A percentile compares a stretch with the other conserved stretches of the same genome.
Evolutionary conservation across 768 basidiomycete genomes (phyloP).

Genomic region (Galerina marginata): DNA sequence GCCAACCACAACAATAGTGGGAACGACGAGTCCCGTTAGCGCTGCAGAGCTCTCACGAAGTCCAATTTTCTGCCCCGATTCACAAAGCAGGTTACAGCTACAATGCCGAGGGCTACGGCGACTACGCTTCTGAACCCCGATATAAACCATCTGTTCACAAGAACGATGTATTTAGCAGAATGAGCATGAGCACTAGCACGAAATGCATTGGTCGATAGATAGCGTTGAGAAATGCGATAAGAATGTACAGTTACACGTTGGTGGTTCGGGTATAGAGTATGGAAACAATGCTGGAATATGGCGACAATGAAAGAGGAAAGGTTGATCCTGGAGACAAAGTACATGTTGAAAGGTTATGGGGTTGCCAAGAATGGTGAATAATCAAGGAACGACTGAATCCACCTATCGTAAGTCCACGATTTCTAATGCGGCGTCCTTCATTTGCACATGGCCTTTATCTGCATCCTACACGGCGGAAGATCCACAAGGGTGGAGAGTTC

Average conservation of each 20-base stretch:
- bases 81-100: not conserved
- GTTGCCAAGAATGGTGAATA: not conserved
- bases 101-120: not conserved
- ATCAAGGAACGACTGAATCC: not conserved
- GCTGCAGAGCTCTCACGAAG: no score
- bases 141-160: not conserved
- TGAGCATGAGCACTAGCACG: not conserved
- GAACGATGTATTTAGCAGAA: constrained; percentile 1
- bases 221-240: constrained; percentile 4
- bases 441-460: constrained; percentile 84
- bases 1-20: no score
- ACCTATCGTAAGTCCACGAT: constrained; percentile 78
- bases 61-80: not conserved
- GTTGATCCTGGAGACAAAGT: not conserved
- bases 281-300: not conserved
- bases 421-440: constrained; percentile 74
- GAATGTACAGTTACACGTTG: not conserved
- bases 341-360: not conserved
- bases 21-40: no score
- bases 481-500: not conserved
- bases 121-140: not conserved
- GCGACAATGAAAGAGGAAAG: not conserved
- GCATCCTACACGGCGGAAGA: constrained; percentile 60
- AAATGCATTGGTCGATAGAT: constrained; percentile 14
- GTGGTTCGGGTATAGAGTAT: not conserved